These are phyloP conservation scores for Musa balbisiana DNA, from an alignment of 202 grass and related monocot species.

Conservation along the genomic window DNA sequence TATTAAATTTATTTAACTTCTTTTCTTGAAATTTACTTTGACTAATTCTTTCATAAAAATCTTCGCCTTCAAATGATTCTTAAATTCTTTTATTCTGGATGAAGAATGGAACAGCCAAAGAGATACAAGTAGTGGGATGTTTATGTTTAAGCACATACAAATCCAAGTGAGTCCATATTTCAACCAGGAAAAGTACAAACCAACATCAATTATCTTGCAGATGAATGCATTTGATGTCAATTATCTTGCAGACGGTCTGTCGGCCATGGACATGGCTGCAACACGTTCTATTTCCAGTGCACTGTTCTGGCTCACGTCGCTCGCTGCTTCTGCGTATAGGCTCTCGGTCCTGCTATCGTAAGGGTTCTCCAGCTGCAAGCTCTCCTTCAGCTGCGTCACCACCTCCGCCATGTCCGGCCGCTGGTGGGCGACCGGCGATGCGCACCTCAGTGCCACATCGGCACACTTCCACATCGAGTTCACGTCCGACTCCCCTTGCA, in stretches of 20 bases:
- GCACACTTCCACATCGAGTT: slow-evolving; percentile 47
- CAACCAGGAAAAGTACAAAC: no score
- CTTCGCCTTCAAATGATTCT: no score
- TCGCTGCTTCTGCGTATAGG: neutral
- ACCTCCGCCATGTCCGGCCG: slow-evolving; percentile 42
- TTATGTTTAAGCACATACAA: no score
- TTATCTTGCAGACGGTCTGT: neutral
- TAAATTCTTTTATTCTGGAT: no score
- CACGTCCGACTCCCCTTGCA: slow-evolving; percentile 34
- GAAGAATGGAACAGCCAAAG: no score
- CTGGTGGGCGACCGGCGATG: slow-evolving; percentile 1
- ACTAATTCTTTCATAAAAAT: no score
- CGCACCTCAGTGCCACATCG: slow-evolving; percentile 46
- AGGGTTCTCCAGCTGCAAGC: slow-evolving; percentile 33
- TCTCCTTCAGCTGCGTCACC: slow-evolving; percentile 42
- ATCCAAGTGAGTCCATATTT: no score
- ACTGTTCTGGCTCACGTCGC: neutral
- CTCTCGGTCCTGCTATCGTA: neutral
- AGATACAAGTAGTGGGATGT: no score
- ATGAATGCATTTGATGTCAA: no score
- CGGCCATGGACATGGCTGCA: neutral
- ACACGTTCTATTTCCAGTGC: neutral
- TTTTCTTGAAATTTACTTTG: no score
- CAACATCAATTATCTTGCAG: no score
- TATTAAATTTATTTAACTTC: no score